Percentiles rank a stretch among this genome's conserved stretches.
These are phyloP conservation scores for Blepharisma japonicum DNA, from an alignment of 73 alveolate species.

Conservation along the genomic window DNA sequence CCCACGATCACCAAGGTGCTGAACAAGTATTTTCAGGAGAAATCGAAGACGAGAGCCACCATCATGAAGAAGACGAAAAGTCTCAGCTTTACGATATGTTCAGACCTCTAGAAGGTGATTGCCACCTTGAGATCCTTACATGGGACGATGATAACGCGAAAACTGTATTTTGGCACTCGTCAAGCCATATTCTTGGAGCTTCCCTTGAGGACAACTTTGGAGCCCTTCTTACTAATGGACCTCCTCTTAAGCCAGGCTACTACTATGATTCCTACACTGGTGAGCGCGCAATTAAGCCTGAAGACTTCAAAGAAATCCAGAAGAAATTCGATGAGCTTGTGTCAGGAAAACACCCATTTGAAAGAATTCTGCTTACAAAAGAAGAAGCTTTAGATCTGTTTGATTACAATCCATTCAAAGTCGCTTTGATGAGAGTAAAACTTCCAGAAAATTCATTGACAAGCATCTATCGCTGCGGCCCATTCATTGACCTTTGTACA, in stretches of 20 bases:
- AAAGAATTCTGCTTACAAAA: conserved; percentile 93
- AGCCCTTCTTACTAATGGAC: conserved; percentile 97
- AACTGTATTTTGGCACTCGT: conserved; percentile 97
- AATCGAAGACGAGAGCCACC: conserved; percentile 72
- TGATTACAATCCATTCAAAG: conserved; percentile 97
- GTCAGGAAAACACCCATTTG: conserved; percentile 88
- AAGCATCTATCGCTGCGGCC: conserved; percentile 98
- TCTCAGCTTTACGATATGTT: conserved; percentile 83
- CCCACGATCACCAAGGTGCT: conserved; percentile 58
- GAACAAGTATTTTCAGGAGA: conserved; percentile 26
- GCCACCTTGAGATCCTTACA: conserved; percentile 87
- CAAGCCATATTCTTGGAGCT: conserved; percentile 97
- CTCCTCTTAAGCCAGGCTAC: conserved; percentile 98
- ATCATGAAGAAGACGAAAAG: conserved; percentile 50
- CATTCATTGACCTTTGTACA: conserved; percentile 96
- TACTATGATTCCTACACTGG: conserved; percentile 99
- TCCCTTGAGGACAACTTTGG: conserved; percentile 94
- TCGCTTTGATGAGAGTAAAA: conserved; percentile 90
- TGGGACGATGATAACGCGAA: conserved; percentile 87
- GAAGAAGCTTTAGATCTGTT: conserved; percentile 89
- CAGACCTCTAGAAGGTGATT: conserved; percentile 99
- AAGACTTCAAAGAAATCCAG: conserved; percentile 86
- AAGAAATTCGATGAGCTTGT: conserved; percentile 76
- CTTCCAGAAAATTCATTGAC: conserved; percentile 94
- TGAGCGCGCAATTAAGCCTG: conserved; percentile 74